These are phyloP conservation scores for Phytophthora capsici DNA, from an alignment of 352 stramenopile genomes.

Conservation along the genomic window DNA sequence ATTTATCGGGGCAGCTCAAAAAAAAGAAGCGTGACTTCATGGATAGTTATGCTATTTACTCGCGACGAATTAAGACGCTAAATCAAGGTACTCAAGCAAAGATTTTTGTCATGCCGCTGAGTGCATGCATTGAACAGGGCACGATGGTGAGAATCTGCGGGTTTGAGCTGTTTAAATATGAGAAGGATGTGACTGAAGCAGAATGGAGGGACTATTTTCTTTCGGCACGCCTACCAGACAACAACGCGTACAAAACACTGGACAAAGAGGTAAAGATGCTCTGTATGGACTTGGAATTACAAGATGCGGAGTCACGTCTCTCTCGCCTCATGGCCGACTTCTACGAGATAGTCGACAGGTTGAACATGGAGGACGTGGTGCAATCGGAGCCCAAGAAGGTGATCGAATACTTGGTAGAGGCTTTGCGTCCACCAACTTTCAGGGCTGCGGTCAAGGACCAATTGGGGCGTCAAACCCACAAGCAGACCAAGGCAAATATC, in stretches of 20 bases:
- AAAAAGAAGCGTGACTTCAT: conserved; percentile 11
- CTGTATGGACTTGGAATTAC: not conserved
- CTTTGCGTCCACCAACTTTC: not conserved
- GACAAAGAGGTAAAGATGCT: not conserved
- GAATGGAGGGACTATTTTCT: conserved; percentile 14
- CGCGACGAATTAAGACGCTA: not conserved
- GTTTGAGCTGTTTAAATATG: not conserved
- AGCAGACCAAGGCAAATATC: not conserved
- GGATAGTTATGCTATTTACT: conserved; percentile 10
- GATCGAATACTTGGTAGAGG: not conserved
- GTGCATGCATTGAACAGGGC: not conserved
- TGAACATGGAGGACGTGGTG: not conserved
- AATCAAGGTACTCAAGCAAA: not conserved
- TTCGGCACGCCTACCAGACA: conserved; percentile 1
- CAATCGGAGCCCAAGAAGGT: not conserved
- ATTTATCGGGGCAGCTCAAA: conserved; percentile 8
- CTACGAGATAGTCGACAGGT: too few species aligned
- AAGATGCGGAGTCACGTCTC: conserved; percentile 8
- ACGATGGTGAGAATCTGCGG: not conserved
- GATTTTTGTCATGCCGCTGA: not conserved
- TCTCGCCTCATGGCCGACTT: not conserved
- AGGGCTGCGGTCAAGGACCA: not conserved
- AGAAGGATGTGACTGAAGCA: not conserved
- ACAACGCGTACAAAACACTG: conserved; percentile 15
- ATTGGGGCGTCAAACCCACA: not conserved